Percentiles rank a stretch among this genome's conserved stretches.
Conservation (phyloP, 2,329 filamentous ascomycete genomes). For the Colletotrichum tabaci region DNA sequence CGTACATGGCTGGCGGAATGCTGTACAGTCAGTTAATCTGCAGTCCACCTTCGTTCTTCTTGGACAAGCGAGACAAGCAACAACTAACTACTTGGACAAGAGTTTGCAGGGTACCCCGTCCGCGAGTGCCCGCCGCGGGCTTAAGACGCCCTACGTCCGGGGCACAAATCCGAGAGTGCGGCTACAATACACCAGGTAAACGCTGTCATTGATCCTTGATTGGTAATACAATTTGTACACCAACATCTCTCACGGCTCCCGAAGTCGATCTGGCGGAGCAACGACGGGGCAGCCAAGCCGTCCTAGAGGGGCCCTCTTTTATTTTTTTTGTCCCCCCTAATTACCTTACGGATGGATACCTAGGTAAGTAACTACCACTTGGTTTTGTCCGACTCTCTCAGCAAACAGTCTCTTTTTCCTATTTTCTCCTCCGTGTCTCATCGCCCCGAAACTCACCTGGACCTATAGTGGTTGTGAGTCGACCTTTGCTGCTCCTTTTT, state of each 20-base stretch:
- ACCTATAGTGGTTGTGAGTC: slow-evolving; percentile 18
- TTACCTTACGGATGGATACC: too few species aligned
- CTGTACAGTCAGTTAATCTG: not conserved
- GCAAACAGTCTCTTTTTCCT: not conserved
- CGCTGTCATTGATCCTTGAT: slow-evolving; percentile 36
- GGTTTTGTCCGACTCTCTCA: not conserved
- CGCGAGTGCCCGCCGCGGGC: slow-evolving; percentile 26
- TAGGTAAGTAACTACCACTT: not conserved
- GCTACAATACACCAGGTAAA: too few species aligned
- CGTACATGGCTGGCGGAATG: not conserved
- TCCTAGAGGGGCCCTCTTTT: slow-evolving; percentile 3
- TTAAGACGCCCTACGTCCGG: slow-evolving; percentile 39
- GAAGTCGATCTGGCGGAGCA: slow-evolving; percentile 34
- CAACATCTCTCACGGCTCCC: slow-evolving; percentile 19
- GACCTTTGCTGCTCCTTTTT: slow-evolving; percentile 6
- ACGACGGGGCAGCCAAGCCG: slow-evolving; percentile 1
- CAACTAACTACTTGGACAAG: not conserved
- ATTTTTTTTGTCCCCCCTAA: not conserved
- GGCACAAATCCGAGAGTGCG: slow-evolving; percentile 1
- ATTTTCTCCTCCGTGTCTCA: not conserved
- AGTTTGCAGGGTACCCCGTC: slow-evolving; percentile 9
- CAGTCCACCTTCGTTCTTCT: not conserved
- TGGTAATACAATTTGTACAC: slow-evolving; percentile 21
- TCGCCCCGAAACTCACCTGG: not conserved
- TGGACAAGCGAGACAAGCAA: not conserved